Evolutionary conservation across 2,329 filamentous ascomycete genomes (phyloP).

Genomic region (Parastagonospora avenae): DNA sequence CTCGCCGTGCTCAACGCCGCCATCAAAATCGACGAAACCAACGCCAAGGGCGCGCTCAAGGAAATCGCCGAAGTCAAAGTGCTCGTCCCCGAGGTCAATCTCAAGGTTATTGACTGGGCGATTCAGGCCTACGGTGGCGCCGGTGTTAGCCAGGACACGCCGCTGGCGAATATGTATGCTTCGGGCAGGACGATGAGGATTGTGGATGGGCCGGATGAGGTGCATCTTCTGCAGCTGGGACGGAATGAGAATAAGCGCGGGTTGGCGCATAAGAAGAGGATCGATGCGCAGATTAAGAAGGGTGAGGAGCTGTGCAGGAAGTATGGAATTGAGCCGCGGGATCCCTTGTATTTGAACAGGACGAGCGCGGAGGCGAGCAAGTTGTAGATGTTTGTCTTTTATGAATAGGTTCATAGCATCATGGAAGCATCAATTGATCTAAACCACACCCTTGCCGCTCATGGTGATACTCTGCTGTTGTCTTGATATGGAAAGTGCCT

Average conservation of each 20-base stretch:
- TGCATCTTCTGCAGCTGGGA: constrained; percentile 76
- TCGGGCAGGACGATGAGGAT: constrained; percentile 80
- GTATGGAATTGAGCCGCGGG: constrained; percentile 56
- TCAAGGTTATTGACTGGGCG: constrained; percentile 90
- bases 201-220: constrained; percentile 95
- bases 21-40: constrained; percentile 87
- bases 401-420: neutral
- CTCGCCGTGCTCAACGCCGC: constrained; percentile 92
- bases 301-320: constrained; percentile 69
- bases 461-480: too few species aligned
- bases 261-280: constrained; percentile 63
- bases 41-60: constrained; percentile 86
- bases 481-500: neutral
- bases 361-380: constrained; percentile 48
- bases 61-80: constrained; percentile 97
- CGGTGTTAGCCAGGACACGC: constrained; percentile 93
- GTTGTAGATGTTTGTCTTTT: constrained; percentile 37
- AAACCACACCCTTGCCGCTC: neutral
- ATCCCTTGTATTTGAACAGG: constrained; percentile 51
- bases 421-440: neutral
- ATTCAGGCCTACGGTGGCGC: constrained; percentile 91
- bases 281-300: constrained; percentile 68
- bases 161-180: constrained; percentile 78
- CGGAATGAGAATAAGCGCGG: constrained; percentile 78
- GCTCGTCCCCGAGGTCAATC: constrained; percentile 78